phyloP scores from a whole-genome alignment of 2,329 filamentous ascomycete genomes.

The Fusarium caatingaense region DNA sequence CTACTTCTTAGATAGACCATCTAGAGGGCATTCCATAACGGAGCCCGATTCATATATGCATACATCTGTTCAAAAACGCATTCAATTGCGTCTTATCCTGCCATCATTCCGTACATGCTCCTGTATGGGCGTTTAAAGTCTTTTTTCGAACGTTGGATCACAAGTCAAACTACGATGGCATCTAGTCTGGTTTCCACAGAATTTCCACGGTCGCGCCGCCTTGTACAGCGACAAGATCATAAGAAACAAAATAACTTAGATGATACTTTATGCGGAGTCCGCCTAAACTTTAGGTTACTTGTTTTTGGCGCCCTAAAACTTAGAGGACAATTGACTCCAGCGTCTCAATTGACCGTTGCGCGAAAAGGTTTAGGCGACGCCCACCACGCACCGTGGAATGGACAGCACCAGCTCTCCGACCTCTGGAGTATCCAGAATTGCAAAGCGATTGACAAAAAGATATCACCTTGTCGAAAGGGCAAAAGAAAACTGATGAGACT shows the following conservation, averaged over 20 bases:
- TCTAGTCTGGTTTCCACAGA: accelerated
- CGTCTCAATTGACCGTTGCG: background rate
- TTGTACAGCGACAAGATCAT: background rate
- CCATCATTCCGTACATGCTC: no score
- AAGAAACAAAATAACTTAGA: background rate
- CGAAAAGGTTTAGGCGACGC: background rate
- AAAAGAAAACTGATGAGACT: conserved; percentile 32
- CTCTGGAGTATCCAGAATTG: background rate
- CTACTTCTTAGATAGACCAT: conserved; percentile 18
- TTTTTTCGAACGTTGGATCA: background rate
- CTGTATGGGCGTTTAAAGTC: background rate
- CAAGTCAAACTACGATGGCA: background rate
- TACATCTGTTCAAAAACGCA: background rate
- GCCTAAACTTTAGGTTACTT: accelerated
- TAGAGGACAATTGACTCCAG: background rate
- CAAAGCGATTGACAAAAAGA: background rate
- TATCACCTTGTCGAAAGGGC: accelerated
- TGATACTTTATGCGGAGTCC: accelerated
- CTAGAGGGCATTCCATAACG: background rate
- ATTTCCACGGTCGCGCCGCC: background rate
- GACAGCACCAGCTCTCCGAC: background rate
- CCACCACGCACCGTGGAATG: background rate
- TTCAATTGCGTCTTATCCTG: background rate
- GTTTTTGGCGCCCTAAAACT: accelerated
- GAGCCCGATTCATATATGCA: background rate